Base-by-base conservation (phyloP, 192 early-diverging fungal species). In the Ramicandelaber brevisporus region DNA sequence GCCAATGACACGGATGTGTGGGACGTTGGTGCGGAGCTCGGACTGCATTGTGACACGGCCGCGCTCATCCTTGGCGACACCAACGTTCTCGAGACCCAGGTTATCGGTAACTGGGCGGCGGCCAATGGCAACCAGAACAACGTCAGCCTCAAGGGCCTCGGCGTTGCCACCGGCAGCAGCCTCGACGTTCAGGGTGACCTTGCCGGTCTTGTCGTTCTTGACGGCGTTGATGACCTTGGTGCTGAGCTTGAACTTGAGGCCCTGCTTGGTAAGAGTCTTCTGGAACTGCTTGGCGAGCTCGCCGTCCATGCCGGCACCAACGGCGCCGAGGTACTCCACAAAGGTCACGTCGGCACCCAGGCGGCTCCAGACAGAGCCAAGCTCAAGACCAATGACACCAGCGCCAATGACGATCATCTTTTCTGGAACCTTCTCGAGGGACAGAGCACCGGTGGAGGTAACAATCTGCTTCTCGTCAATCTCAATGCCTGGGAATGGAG, bases 331-430 rank as follows among this genome's bases (percentile, higher is more conserved):
- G 64, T 77, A 97, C 54, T 97, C 92, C 32, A 97, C 85, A 23
- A 88, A 81, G 18, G 87, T 90, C 23, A 85, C 79, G 41, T 97
- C 75, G 14, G 86, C 59, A 33, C 92, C 92, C 29, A 97, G 61
- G 30, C 92, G 78, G 43, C 63, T 61, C 92, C 92, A 97, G 30
- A 97, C 92, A 6, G 92, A 97, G 20, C 92, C 92, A 28, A 97
- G 64, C 58, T 97, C 92, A 22, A 97, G 74, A 38, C 92, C 92
- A 59, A 97, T 97, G 41, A 97, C 88, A 60, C 92, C 92, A 33
- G 80, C 92, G 39, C 92, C 92, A 47, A 97, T 93, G 33, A 97
- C 87, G 29, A 90, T 68, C 81, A 97, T 78, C 62, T 87, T 89
- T 63, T 93, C 74, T 23, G 92, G 92, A 15, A 97, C 78, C 47